Conservation (phyloP, 805 yeast genomes). For the Phaffomyces antillensis region DNA sequence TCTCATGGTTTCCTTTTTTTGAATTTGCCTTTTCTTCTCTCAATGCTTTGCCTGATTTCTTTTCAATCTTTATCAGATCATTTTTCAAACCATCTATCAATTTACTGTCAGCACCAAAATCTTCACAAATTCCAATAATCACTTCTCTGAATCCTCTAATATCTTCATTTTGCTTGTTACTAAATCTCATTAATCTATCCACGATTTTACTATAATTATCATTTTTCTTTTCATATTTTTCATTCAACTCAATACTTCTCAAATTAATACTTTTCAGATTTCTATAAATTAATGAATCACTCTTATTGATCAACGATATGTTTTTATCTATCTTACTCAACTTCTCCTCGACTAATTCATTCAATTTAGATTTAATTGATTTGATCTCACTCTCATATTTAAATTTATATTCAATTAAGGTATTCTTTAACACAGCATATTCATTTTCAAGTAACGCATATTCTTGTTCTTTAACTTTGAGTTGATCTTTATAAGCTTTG, state of each 20-base stretch:
- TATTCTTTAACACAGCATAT: slow-evolving; percentile 51
- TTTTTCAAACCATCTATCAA: slow-evolving; percentile 14
- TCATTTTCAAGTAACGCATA: slow-evolving; percentile 45
- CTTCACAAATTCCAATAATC: slow-evolving; percentile 28
- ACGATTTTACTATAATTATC: slow-evolving; percentile 36
- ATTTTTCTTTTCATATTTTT: slow-evolving; percentile 41
- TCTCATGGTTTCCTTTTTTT: not conserved
- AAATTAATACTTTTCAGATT: slow-evolving; percentile 41
- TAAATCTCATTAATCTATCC: slow-evolving; percentile 34
- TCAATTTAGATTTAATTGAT: slow-evolving; percentile 31
- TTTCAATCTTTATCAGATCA: slow-evolving; percentile 18
- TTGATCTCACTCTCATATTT: slow-evolving; percentile 40
- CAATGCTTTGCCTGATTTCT: not conserved
- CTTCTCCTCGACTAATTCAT: slow-evolving; percentile 30
- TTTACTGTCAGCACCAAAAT: slow-evolving; percentile 5
- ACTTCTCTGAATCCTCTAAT: slow-evolving; percentile 37
- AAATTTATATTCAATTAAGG: slow-evolving; percentile 45
- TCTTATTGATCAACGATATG: slow-evolving; percentile 30
- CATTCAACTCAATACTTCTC: slow-evolving; percentile 43
- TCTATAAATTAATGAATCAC: slow-evolving; percentile 44
- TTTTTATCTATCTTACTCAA: slow-evolving; percentile 30
- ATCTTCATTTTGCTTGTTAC: slow-evolving; percentile 44
- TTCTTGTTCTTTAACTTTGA: slow-evolving; percentile 46
- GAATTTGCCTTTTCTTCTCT: not conserved
- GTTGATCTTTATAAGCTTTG: slow-evolving; percentile 40